phyloP scores from a whole-genome alignment of 2,329 filamentous ascomycete species.

The Plectosphaerella plurivora region DNA sequence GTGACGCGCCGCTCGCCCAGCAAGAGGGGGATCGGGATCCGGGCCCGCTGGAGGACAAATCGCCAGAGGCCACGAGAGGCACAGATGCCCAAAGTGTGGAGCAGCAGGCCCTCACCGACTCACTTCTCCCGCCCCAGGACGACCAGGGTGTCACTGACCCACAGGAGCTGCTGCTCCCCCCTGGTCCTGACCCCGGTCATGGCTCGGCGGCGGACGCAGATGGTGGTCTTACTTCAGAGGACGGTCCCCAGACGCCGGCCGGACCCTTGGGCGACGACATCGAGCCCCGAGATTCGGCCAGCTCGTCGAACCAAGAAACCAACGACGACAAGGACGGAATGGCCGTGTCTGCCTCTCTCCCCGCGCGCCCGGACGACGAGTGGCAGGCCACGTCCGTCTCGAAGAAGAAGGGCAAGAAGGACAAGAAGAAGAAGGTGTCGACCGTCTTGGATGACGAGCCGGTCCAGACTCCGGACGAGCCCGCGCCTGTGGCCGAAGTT shows the following conservation, averaged over 20 bases:
- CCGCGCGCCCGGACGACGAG: constrained; percentile 15
- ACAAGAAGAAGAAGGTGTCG: constrained; percentile 15
- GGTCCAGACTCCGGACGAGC: neutral
- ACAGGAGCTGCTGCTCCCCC: constrained; percentile 1
- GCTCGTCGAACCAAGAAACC: neutral
- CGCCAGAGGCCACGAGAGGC: constrained; percentile 11
- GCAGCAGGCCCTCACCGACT: constrained; percentile 13
- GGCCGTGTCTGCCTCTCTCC: constrained; percentile 7
- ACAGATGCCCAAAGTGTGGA: constrained; percentile 13
- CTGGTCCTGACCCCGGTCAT: constrained; percentile 5
- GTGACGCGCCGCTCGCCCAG: constrained; percentile 3
- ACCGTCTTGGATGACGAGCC: constrained; percentile 1
- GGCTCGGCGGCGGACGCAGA: constrained; percentile 10
- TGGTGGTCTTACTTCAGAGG: constrained; percentile 9
- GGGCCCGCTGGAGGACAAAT: constrained; percentile 6
- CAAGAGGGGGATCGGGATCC: neutral
- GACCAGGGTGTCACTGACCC: constrained; percentile 9
- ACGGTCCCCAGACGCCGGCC: constrained; percentile 8
- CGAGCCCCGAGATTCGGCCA: neutral
- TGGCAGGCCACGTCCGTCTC: constrained; percentile 17
- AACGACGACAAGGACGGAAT: constrained; percentile 2
- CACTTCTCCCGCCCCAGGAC: neutral
- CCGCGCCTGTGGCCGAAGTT: constrained; percentile 1
- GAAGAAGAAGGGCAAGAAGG: constrained; percentile 26
- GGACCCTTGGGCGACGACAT: neutral